phyloP scores from a whole-genome alignment of 352 stramenopile genomes.

The Globisporangium emineosum region DNA sequence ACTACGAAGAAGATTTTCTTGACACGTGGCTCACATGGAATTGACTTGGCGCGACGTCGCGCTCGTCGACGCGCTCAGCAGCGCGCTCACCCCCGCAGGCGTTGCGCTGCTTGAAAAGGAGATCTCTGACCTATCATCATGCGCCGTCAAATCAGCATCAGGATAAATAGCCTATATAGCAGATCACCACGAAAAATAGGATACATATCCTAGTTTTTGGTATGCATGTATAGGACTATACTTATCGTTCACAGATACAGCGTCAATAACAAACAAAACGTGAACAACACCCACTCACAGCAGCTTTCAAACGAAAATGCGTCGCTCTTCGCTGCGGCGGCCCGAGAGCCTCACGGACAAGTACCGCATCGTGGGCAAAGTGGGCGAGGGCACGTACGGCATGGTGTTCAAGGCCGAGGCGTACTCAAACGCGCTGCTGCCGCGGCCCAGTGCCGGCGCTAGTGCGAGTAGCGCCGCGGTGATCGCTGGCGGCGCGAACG shows the following conservation, averaged over 20 bases:
- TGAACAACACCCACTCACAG: too few relatives aligned
- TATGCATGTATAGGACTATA: too few relatives aligned
- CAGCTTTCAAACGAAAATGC: slow-evolving; percentile 26
- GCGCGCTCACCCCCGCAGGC: slow-evolving; percentile 32
- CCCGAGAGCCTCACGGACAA: slow-evolving; percentile 76
- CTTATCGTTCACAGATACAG: too few relatives aligned
- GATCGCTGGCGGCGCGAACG: not conserved
- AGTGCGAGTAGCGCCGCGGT: not conserved
- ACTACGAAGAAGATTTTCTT: too few relatives aligned
- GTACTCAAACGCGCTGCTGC: slow-evolving; percentile 42
- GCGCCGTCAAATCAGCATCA: slow-evolving; percentile 25
- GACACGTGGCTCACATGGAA: too few relatives aligned
- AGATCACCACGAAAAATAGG: too few relatives aligned
- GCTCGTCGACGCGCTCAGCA: slow-evolving; percentile 32
- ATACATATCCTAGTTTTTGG: too few relatives aligned
- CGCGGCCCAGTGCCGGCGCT: slow-evolving; percentile 22
- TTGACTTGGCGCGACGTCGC: slow-evolving; percentile 38
- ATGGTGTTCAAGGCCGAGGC: slow-evolving; percentile 88
- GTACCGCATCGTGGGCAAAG: slow-evolving; percentile 85
- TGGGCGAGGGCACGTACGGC: slow-evolving; percentile 88
- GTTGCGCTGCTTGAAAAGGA: slow-evolving; percentile 37
- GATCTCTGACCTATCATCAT: slow-evolving; percentile 42
- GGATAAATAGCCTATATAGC: too few relatives aligned
- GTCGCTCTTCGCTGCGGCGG: slow-evolving; percentile 53
- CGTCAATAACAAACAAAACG: too few relatives aligned